A percentile compares a stretch with the other conserved stretches of the same genome.
Evolutionary conservation across 352 stramenopile species (phyloP).

Genomic region (Phytophthora megakarya): DNA sequence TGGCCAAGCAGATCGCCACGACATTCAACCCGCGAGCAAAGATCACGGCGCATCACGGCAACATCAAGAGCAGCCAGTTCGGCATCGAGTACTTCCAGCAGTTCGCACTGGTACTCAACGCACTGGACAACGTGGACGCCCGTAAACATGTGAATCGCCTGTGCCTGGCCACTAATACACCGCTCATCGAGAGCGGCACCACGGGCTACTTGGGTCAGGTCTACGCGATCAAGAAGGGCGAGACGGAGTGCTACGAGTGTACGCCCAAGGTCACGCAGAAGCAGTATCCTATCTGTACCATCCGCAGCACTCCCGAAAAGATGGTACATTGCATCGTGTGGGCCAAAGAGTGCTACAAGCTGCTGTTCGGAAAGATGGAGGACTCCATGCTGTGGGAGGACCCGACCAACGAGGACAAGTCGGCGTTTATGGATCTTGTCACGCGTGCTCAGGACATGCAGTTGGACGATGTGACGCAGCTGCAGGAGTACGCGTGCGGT

Average conservation of each 20-base stretch:
- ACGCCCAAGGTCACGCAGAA: slow-evolving; percentile 94
- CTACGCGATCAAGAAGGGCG: slow-evolving; percentile 96
- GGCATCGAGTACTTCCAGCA: slow-evolving; percentile 95
- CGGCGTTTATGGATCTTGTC: slow-evolving; percentile 82
- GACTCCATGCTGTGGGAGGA: slow-evolving; percentile 97
- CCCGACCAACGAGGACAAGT: slow-evolving; percentile 79
- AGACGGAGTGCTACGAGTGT: slow-evolving; percentile 99
- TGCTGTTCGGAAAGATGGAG: slow-evolving; percentile 82
- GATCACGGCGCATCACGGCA: slow-evolving; percentile 96
- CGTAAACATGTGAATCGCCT: slow-evolving; percentile 99
- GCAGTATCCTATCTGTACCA: slow-evolving; percentile 99
- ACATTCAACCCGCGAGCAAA: slow-evolving; percentile 90
- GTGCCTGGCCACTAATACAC: slow-evolving; percentile 90
- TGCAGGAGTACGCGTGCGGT: slow-evolving; percentile 69
- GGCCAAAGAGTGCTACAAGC: slow-evolving; percentile 93
- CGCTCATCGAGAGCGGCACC: slow-evolving; percentile 98
- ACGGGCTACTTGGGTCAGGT: slow-evolving; percentile 99
- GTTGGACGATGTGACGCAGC: slow-evolving; percentile 43
- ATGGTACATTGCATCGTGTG: slow-evolving; percentile 99
- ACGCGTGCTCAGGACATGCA: slow-evolving; percentile 49
- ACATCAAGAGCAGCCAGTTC: slow-evolving; percentile 94
- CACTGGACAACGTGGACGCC: slow-evolving; percentile 99
- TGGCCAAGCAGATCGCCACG: slow-evolving; percentile 78
- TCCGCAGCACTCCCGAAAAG: slow-evolving; percentile 98
- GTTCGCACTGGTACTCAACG: slow-evolving; percentile 99